Percentiles rank a stretch among this genome's conserved stretches.
Evolutionary conservation across 495 filamentous ascomycete species (phyloP).

Genomic region (Talaromyces wortmannii): DNA sequence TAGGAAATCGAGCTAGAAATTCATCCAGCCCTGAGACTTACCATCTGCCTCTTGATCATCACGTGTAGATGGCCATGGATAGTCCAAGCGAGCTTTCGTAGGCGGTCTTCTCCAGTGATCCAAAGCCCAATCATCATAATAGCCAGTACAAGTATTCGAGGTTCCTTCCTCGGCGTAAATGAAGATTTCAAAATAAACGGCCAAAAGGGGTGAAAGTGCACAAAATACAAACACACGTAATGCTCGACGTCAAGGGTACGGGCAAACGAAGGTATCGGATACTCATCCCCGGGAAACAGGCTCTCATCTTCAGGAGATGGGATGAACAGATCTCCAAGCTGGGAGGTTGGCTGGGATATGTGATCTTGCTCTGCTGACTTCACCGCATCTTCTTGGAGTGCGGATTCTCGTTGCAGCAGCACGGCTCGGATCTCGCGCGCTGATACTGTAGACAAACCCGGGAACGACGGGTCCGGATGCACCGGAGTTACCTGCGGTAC

Average conservation of each 20-base stretch:
- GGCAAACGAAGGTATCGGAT: not conserved
- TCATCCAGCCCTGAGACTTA: not conserved
- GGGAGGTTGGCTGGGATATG: not conserved
- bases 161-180: slow-evolving; percentile 9
- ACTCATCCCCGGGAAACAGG: too few relatives aligned
- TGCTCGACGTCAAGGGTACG: not conserved
- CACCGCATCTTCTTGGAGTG: not conserved
- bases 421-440: not conserved
- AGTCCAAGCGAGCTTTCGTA: slow-evolving; percentile 2
- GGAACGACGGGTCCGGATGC: not conserved
- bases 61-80: not conserved
- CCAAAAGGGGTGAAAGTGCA: slow-evolving; percentile 22
- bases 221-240: slow-evolving; percentile 19
- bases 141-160: not conserved
- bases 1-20: not conserved
- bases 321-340: not conserved
- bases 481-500: not conserved
- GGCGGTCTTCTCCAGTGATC: not conserved
- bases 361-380: not conserved
- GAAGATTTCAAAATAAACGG: slow-evolving; percentile 20
- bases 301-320: not conserved
- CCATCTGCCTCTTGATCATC: slow-evolving; percentile 2
- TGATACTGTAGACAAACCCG: not conserved
- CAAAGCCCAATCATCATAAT: not conserved
- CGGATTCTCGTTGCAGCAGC: not conserved